A percentile compares a stretch with the other conserved stretches of the same genome.
Conservation (phyloP, 805 yeast species). For the Cyberlindnera americana region DNA sequence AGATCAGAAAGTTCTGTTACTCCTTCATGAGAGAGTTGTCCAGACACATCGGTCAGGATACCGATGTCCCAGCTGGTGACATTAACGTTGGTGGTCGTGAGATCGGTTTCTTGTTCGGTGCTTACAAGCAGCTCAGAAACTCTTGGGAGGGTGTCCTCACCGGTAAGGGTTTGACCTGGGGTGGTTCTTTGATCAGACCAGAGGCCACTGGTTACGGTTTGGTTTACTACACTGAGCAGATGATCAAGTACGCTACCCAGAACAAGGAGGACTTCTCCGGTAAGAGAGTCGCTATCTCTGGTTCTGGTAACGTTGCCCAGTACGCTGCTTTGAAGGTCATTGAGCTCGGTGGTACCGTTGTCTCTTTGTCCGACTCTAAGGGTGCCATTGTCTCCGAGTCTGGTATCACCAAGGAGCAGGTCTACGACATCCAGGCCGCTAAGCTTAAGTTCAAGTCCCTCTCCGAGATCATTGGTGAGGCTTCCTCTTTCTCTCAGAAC, state of each 20-base stretch:
- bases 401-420: constrained; percentile 84
- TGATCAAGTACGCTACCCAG: constrained; percentile 88
- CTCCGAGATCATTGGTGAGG: constrained; percentile 58
- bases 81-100: constrained; percentile 93
- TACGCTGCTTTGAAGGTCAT: constrained; percentile 96
- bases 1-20: constrained; percentile 95
- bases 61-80: constrained; percentile 99
- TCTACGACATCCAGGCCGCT: constrained; percentile 70
- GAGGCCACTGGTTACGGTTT: constrained; percentile 99
- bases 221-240: constrained; percentile 94
- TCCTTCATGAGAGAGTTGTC: constrained; percentile 94
- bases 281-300: constrained; percentile 94
- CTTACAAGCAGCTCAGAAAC: constrained; percentile 88
- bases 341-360: constrained; percentile 94
- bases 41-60: constrained; percentile 94
- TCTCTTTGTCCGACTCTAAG: constrained; percentile 91
- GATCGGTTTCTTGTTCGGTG: constrained; percentile 84
- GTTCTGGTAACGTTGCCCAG: constrained; percentile 99
- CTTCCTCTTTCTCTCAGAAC: constrained; percentile 52
- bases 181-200: constrained; percentile 98
- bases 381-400: constrained; percentile 76
- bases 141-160: constrained; percentile 96
- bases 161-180: constrained; percentile 98
- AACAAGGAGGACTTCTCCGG: constrained; percentile 90
- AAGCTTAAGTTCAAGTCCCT: constrained; percentile 75